Evolutionary conservation across 2,329 filamentous ascomycete genomes (phyloP), one percentile per base, ranked within the genome.

Genomic region (Phyllosticta citriasiana): DNA sequence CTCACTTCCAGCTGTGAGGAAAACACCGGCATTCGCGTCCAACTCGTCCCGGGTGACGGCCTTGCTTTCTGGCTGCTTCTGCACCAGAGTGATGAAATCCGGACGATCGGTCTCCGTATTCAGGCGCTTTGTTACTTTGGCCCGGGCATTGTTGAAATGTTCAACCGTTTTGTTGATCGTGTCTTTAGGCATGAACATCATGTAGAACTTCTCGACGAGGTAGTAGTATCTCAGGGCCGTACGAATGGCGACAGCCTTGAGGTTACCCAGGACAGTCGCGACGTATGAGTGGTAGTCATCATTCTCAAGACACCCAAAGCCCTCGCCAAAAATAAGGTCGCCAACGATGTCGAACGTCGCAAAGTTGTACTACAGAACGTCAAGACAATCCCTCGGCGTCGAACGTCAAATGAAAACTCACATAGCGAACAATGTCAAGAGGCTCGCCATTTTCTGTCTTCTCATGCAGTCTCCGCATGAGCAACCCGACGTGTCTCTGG

Each of bases 391-490:
- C 12, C 4, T n/a, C 3, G 16, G 69, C 72, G 12, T 66, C 6
- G n/a, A 16, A 47, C 5, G 5, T 47, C 4, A 14, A n/a, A 12
- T 6, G 12, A 16, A 47, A 14, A 47, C 12, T n/a, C 6, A 47
- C 35, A 66, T n/a, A 72, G 67, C 67, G 72, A 22, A 72, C 70
- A 66, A 74, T 67, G 47, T 73, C 72, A 19, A 68, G 68, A 1
- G 63, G 58, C 51, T 69, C 64, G 12, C 71, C 66, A 16, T 63
- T 67, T 10, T 69, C 62, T 5, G 67, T 67, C 65, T 73, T 67
- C 65, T 73, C 74, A 62, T 66, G 68, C 30, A 80, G 64, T 27
- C 70, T 71, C 6, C 66, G 54, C 27, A 79, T 69, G 40, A 80
- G 71, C 9, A 77, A 63, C 55, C 74, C 68, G 22, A 77, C 72